Evolutionary conservation across 2,329 filamentous ascomycete genomes (phyloP).

Genomic region (Xylaria multiplex): DNA sequence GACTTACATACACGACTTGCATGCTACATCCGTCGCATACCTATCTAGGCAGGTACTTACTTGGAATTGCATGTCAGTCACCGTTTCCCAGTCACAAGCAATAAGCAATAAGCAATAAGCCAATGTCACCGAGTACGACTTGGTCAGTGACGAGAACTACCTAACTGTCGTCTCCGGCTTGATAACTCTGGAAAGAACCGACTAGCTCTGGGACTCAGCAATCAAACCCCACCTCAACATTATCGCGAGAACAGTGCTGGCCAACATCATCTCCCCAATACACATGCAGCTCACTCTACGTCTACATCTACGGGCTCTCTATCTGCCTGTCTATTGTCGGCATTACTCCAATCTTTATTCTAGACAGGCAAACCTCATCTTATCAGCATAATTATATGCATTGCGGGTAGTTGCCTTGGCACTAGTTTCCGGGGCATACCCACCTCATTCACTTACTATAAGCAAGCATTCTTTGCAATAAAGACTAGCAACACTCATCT

Average conservation of each 20-base stretch:
- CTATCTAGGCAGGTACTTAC: background rate
- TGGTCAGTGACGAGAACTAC: background rate
- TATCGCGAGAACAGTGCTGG: background rate
- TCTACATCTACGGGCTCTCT: too few species aligned
- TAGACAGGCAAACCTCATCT: conserved; percentile 9
- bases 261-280: background rate
- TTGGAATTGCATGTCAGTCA: background rate
- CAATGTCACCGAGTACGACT: background rate
- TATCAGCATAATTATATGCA: background rate
- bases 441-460: background rate
- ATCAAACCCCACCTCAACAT: background rate
- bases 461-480: conserved; percentile 4
- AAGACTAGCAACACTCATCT: background rate
- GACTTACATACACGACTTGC: background rate
- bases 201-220: too few species aligned
- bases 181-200: background rate
- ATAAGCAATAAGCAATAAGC: background rate
- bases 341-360: background rate
- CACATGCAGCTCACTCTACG: too few species aligned
- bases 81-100: background rate
- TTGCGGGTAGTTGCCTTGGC: conserved; percentile 17
- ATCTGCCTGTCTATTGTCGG: conserved; percentile 4
- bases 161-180: background rate
- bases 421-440: conserved; percentile 11
- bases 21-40: background rate